Evolutionary conservation across 768 basidiomycete species (phyloP), one percentile per base, ranked within the genome.

Genomic region (Paxillus rubicundulus): DNA sequence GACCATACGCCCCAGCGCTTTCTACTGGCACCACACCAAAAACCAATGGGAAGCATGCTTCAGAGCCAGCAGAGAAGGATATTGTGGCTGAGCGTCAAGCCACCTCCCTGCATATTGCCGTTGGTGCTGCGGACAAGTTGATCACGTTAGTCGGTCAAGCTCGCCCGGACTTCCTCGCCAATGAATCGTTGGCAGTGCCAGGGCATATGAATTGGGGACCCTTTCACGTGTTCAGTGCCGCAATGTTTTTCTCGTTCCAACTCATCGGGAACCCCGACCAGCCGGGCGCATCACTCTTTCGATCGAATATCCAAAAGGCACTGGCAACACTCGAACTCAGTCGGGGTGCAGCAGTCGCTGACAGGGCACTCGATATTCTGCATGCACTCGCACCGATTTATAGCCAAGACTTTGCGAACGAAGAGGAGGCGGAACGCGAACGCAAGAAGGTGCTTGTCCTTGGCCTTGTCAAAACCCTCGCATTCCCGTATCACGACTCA

Each of bases 201-300:
- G 88, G 87, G 3, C 89, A 92, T 68, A 84, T 92, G 80, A 84
- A 82, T 59, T 89, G 87, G 84, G 85, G 85, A 4, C 87, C 89
- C 0, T 88, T 87, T 72, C 89, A 92, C 63, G 82, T 86, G 59
- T 92, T 92, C 74, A 85, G 85, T 44, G 88, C 90, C 17, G 87
- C 87, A 45, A 90, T 92, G 85, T 92, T 92, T 72, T 90, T 92
- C 78, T 87, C 87, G n/a, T 91, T 91, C 72, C 89, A 92, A 61
- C 78, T 92, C 45, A 85, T 91, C 61, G 80, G 84, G 33, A 85
- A 88, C 60, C 86, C 88, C 46, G 87, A 87, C 55, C 88, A 89
- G 57, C 85, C 86, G 41, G 89, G 86, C 21, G 87, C 87, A 39
- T 81, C 80, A 27, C 74, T 89, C 33, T 90, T 90, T 72, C 85